phyloP scores from a whole-genome alignment of 2,329 filamentous ascomycete species.

The Aspergillus sp. region DNA sequence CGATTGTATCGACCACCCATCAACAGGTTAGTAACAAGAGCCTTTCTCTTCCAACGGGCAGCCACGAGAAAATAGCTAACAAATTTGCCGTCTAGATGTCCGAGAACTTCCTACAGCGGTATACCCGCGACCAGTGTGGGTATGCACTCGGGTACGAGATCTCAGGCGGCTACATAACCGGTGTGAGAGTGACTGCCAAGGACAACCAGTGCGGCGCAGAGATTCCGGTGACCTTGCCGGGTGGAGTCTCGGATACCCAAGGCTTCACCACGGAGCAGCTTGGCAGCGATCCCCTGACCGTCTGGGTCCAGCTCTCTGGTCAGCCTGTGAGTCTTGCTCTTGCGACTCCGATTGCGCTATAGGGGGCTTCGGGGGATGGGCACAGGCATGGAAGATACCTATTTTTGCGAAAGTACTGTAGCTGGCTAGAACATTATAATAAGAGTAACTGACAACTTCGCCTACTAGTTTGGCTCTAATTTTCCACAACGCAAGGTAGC shows the following conservation, averaged over 20 bases:
- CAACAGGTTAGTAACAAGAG: constrained; percentile 49
- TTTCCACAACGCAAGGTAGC: too few relatives aligned
- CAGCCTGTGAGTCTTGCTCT: constrained; percentile 52
- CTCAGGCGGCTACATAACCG: constrained; percentile 51
- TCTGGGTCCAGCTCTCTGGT: constrained; percentile 55
- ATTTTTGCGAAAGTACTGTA: too few relatives aligned
- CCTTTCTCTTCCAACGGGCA: background rate
- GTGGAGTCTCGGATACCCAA: constrained; percentile 48
- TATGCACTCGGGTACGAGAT: constrained; percentile 56
- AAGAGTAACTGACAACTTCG: too few relatives aligned
- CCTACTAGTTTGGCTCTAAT: too few relatives aligned
- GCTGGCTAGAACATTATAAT: too few relatives aligned
- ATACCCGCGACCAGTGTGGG: constrained; percentile 57
- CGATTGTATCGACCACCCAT: constrained; percentile 60
- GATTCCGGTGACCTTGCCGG: constrained; percentile 62
- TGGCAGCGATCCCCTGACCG: constrained; percentile 58
- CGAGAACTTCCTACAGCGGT: constrained; percentile 56
- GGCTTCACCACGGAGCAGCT: constrained; percentile 56
- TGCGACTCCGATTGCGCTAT: constrained; percentile 41
- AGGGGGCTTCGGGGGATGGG: background rate
- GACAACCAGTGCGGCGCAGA: constrained; percentile 56
- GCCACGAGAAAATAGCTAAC: background rate
- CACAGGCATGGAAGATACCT: too few relatives aligned
- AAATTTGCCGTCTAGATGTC: constrained; percentile 42
- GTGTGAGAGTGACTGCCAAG: constrained; percentile 54